Evolutionary conservation across 2,329 filamentous ascomycete genomes (phyloP), one percentile per base, ranked within the genome.

Genomic region (Colletotrichum brevisporum): DNA sequence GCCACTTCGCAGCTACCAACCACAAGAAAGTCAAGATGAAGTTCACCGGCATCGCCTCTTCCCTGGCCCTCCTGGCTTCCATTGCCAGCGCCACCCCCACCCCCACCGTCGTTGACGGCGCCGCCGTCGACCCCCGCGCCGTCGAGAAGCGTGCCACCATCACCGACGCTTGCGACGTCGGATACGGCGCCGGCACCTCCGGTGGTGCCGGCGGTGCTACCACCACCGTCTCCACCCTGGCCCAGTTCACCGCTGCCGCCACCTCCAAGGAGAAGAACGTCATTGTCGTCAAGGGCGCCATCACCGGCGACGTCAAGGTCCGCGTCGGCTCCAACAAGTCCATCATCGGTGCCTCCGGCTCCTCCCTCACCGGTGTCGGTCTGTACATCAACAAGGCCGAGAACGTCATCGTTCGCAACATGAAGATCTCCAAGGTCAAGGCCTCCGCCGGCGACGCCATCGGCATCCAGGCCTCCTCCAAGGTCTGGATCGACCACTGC

Each of bases 401-500:
- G 65, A 91, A 91, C 76, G 87, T 91, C 67, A 90, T 91, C 71
- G 77, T 91, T 71, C 85, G 88, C 43, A 91, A 91, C 83, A 76
- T 91, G 69, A 85, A 84, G 70, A 88, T 90, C 73, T 79, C 84
- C 70, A 86, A 88, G 75, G 87, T 90, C 39, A 75, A 83, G 15
- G 89, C 89, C 10, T 76, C 78, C 27, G 83, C 86, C 70, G 89
- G 89, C 21, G 89, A 91, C 73, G 87, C 86, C 67, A 85, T 91
- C 72, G 86, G 84, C 71, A 86, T 91, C 68, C 85, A 90, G 77
- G 77, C 76, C 13, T 84, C 85, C 57, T 86, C 77, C 66, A 90
- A 90, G 72, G 83, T 89, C 74, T 92, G 90, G 90, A 81, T 92
- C 57, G 90, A 92, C 80, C 90, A 92, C 81, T 84, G 85, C 76